Evolutionary conservation across 306 rosid species (phyloP).

Genomic region (Arachis hypogaea): DNA sequence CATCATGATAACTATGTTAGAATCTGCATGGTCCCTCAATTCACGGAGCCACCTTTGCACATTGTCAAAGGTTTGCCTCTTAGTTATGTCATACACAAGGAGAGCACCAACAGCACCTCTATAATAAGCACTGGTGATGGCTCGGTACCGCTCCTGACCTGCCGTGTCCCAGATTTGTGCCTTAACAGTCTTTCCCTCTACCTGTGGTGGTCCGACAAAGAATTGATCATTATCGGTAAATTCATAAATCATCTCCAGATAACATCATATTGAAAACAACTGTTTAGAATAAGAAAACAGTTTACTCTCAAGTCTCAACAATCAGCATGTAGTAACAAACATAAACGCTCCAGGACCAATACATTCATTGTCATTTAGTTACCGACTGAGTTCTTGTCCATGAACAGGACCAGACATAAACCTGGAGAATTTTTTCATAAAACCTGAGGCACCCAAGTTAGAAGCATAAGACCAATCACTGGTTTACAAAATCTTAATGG

Average conservation of each 20-base stretch:
- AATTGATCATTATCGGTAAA: constrained; percentile 20
- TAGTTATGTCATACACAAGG: constrained; percentile 92
- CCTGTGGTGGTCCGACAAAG: constrained; percentile 48
- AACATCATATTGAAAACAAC: constrained; percentile 13
- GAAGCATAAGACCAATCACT: background rate
- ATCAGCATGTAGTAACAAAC: background rate
- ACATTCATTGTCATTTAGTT: background rate
- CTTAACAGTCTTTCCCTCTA: constrained; percentile 95
- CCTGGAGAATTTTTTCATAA: background rate
- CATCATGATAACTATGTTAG: constrained; percentile 97
- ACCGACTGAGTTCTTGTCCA: background rate
- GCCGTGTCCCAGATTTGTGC: constrained; percentile 99
- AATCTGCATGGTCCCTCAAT: constrained; percentile 97
- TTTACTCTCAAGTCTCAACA: background rate
- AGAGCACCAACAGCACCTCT: constrained; percentile 99
- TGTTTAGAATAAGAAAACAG: background rate
- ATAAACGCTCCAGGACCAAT: background rate
- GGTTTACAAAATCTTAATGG: background rate
- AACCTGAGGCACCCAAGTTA: background rate
- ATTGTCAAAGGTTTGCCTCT: constrained; percentile 93
- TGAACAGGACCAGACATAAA: background rate
- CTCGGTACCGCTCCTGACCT: constrained; percentile 99
- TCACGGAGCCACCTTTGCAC: constrained; percentile 97
- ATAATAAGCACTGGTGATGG: constrained; percentile 94
- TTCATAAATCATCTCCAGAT: background rate